Evolutionary conservation across 1,284 basidiomycete species (phyloP).

Genomic region (Cryptococcus wingfieldii): DNA sequence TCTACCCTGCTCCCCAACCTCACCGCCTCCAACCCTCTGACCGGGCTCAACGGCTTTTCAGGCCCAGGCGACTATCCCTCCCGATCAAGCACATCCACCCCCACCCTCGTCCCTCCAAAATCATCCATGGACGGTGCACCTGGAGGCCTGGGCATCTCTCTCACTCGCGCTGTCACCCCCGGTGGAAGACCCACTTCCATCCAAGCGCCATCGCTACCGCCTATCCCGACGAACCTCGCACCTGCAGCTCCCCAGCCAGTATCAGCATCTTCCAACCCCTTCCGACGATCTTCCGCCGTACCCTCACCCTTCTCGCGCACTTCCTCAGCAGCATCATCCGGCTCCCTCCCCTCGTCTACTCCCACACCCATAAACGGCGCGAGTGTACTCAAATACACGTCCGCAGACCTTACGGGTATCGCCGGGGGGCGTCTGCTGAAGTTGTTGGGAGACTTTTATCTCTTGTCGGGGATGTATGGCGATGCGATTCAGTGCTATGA

Average conservation of each 20-base stretch:
- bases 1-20: constrained; percentile 45
- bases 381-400: constrained; percentile 26
- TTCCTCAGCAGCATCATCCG: constrained; percentile 23
- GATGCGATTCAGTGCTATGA: constrained; percentile 81
- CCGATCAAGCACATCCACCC: constrained; percentile 28
- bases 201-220: constrained; percentile 34
- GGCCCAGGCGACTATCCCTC: constrained; percentile 14
- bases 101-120: constrained; percentile 11
- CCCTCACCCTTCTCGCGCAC: constrained; percentile 34
- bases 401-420: constrained; percentile 33
- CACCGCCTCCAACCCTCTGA: constrained; percentile 24
- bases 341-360: constrained; percentile 7
- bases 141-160: constrained; percentile 23
- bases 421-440: constrained; percentile 63
- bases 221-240: constrained; percentile 41
- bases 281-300: constrained; percentile 34
- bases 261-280: constrained; percentile 34
- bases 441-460: constrained; percentile 79
- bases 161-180: constrained; percentile 35
- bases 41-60: constrained; percentile 11
- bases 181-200: constrained; percentile 41
- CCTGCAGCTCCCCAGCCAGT: constrained; percentile 19
- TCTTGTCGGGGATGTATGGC: constrained; percentile 71
- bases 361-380: not conserved
- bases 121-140: constrained; percentile 20